These are phyloP conservation scores for Agaricus sinodeliciosus DNA, from an alignment of 768 basidiomycete genomes.

Conservation along the genomic window DNA sequence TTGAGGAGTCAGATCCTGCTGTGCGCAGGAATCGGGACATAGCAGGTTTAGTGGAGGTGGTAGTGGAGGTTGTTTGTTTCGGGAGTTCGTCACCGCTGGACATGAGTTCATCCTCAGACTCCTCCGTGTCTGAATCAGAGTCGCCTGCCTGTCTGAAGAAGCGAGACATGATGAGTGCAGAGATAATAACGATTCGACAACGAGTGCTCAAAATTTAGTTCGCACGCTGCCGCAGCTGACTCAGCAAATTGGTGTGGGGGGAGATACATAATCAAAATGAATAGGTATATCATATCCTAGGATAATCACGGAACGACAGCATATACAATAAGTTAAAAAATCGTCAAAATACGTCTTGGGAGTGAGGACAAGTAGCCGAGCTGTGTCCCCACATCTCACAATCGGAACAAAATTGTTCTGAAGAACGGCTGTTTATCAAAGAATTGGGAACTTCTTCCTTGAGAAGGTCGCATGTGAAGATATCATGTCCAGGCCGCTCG, in stretches of 20 bases:
- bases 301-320: neutral
- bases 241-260: slow-evolving; percentile 14
- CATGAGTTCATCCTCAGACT: slow-evolving; percentile 76
- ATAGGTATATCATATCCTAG: slow-evolving; percentile 10
- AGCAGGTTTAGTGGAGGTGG: slow-evolving; percentile 48
- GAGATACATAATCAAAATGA: slow-evolving; percentile 14
- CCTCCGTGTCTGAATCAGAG: slow-evolving; percentile 68
- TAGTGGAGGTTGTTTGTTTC: slow-evolving; percentile 36
- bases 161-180: slow-evolving; percentile 57
- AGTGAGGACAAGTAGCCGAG: slow-evolving; percentile 77
- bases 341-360: slow-evolving; percentile 74
- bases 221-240: slow-evolving; percentile 4
- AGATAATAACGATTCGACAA: slow-evolving; percentile 6
- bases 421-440: slow-evolving; percentile 15
- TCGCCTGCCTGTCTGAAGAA: slow-evolving; percentile 86
- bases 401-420: slow-evolving; percentile 64
- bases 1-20: slow-evolving; percentile 49
- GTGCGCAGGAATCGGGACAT: slow-evolving; percentile 79
- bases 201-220: slow-evolving; percentile 10
- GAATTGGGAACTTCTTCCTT: slow-evolving; percentile 41
- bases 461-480: slow-evolving; percentile 76
- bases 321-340: slow-evolving; percentile 17
- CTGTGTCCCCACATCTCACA: slow-evolving; percentile 78
- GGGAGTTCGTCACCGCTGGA: slow-evolving; percentile 61
- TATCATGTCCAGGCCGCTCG: slow-evolving; percentile 79